Conservation (phyloP, 2,329 filamentous ascomycete genomes). For the Colletotrichum australisinense region DNA sequence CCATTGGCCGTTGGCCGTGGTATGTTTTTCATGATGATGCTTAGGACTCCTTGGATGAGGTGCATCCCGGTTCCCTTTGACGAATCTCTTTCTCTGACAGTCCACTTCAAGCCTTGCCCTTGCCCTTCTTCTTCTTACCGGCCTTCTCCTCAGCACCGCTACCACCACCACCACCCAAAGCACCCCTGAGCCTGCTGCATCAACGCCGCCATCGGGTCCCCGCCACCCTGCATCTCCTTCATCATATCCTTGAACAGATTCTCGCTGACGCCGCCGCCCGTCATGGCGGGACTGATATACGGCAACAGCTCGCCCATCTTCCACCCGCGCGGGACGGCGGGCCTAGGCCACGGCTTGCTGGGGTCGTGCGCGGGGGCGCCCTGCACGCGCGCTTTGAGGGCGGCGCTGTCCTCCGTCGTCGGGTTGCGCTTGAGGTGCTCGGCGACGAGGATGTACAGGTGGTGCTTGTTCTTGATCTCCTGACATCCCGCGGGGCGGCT, state of each 20-base stretch:
- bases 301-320: conserved; percentile 89
- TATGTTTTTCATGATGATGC: not conserved
- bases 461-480: conserved; percentile 81
- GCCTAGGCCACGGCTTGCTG: conserved; percentile 76
- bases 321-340: conserved; percentile 86
- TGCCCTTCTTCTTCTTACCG: conserved; percentile 63
- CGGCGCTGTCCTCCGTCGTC: conserved; percentile 74
- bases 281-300: conserved; percentile 88
- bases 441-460: conserved; percentile 86
- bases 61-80: not conserved
- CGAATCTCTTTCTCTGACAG: not conserved
- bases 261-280: conserved; percentile 92
- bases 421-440: conserved; percentile 80
- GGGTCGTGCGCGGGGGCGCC: conserved; percentile 76
- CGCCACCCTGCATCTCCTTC: conserved; percentile 81
- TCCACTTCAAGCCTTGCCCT: conserved; percentile 51
- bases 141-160: conserved; percentile 49
- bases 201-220: conserved; percentile 57
- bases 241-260: conserved; percentile 98
- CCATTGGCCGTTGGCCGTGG: not conserved
- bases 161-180: conserved; percentile 38
- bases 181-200: conserved; percentile 51
- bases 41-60: conserved; percentile 7
- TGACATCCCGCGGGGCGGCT: conserved; percentile 46
- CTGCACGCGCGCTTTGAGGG: conserved; percentile 78